phyloP scores from a whole-genome alignment of 2,329 filamentous ascomycete species.

The Pseudogymnoascus pannorum region DNA sequence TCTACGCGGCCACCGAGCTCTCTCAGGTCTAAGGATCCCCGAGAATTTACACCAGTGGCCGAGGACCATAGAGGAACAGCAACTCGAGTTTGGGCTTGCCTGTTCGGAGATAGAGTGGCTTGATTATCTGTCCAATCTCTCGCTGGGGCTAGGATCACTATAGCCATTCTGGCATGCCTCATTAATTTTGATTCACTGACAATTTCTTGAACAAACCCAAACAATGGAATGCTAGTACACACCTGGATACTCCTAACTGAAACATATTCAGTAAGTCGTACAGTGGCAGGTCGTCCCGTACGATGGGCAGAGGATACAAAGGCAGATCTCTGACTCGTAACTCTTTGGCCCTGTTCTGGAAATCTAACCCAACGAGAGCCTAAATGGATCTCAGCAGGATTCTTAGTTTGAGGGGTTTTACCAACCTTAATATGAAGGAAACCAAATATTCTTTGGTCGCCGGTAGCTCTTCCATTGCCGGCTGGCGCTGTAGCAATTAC shows the following conservation, averaged over 20 bases:
- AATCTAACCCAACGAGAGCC: conserved; percentile 21
- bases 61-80: neutral
- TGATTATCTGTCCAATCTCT: conserved; percentile 4
- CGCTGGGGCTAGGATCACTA: conserved; percentile 18
- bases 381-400: conserved; percentile 9
- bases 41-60: neutral
- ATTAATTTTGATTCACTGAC: neutral
- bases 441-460: conserved; percentile 19
- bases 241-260: conserved; percentile 25
- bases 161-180: conserved; percentile 19
- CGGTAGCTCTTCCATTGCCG: conserved; percentile 9
- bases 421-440: conserved; percentile 24
- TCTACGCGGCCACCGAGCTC: neutral
- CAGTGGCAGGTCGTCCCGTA: conserved; percentile 21
- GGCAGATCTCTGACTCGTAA: conserved; percentile 23
- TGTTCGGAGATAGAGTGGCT: conserved; percentile 11
- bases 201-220: neutral
- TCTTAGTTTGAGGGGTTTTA: neutral
- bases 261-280: conserved; percentile 26
- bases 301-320: conserved; percentile 24
- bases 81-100: neutral
- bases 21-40: neutral
- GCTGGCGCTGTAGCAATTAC: neutral
- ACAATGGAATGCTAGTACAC: neutral
- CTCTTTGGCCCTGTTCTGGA: conserved; percentile 8